These are phyloP conservation scores for Backusella australiensis DNA, from an alignment of 192 early-diverging fungal genomes.

Conservation along the genomic window DNA sequence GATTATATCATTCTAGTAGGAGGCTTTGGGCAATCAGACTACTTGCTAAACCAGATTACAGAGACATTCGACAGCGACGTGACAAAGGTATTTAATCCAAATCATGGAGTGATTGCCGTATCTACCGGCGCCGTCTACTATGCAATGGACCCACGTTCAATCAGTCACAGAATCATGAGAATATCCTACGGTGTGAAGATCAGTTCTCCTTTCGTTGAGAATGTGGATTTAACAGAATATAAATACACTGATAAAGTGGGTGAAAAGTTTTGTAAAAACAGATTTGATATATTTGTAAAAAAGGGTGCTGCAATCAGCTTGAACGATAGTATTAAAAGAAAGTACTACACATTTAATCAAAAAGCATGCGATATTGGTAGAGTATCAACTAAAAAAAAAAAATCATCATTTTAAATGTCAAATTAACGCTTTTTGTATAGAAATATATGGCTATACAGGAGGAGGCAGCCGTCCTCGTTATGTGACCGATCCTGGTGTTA, in stretches of 20 bases:
- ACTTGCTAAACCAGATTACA: slow-evolving; percentile 41
- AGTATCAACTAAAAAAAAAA: neutral
- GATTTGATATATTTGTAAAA: slow-evolving; percentile 31
- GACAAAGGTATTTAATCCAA: slow-evolving; percentile 34
- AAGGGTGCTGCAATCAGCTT: slow-evolving; percentile 35
- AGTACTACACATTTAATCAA: slow-evolving; percentile 33
- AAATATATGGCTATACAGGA: slow-evolving; percentile 21
- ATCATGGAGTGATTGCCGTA: slow-evolving; percentile 40
- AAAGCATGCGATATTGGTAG: slow-evolving; percentile 28
- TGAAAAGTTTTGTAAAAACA: slow-evolving; percentile 27
- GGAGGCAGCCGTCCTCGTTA: slow-evolving; percentile 17
- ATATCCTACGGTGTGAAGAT: slow-evolving; percentile 50
- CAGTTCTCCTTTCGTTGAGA: slow-evolving; percentile 41
- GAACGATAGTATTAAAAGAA: slow-evolving; percentile 41
- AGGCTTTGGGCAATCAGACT: slow-evolving; percentile 52
- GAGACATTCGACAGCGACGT: slow-evolving; percentile 36
- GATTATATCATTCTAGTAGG: slow-evolving; percentile 50
- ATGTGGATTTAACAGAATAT: slow-evolving; percentile 39
- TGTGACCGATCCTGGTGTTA: slow-evolving; percentile 17
- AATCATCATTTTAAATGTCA: neutral
- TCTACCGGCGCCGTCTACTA: slow-evolving; percentile 51
- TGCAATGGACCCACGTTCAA: slow-evolving; percentile 44
- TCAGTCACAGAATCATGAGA: slow-evolving; percentile 48
- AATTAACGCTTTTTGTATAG: neutral
- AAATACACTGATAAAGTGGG: slow-evolving; percentile 34